These are phyloP conservation scores for Sordaria brevicollis DNA, from an alignment of 495 filamentous ascomycete genomes.

Conservation along the genomic window DNA sequence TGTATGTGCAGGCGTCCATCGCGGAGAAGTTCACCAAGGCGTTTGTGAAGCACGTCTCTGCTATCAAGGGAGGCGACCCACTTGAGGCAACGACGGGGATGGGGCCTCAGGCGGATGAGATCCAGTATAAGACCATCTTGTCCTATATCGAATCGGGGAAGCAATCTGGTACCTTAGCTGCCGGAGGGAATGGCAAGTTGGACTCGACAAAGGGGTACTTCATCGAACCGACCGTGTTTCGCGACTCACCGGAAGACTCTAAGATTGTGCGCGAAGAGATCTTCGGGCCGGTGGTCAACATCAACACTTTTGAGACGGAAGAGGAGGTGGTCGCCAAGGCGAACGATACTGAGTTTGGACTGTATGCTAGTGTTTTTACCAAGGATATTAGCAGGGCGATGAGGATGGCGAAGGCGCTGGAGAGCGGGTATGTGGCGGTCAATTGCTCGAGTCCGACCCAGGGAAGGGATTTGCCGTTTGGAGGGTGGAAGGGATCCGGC, in stretches of 20 bases:
- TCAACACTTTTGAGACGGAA: constrained; percentile 56
- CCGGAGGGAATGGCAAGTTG: constrained; percentile 18
- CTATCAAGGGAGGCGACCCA: constrained; percentile 50
- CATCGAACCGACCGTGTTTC: constrained; percentile 63
- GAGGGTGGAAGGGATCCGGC: constrained; percentile 32
- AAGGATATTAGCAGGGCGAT: constrained; percentile 58
- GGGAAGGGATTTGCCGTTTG: constrained; percentile 31
- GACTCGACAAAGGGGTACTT: constrained; percentile 30
- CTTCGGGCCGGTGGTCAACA: constrained; percentile 61
- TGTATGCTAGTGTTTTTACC: constrained; percentile 68
- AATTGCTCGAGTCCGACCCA: constrained; percentile 31
- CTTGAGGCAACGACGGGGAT: constrained; percentile 53
- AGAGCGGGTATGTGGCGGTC: constrained; percentile 48
- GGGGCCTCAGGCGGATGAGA: constrained; percentile 43
- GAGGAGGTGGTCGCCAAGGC: constrained; percentile 57
- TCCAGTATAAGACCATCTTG: constrained; percentile 25
- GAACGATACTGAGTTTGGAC: constrained; percentile 62
- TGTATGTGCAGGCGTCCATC: constrained; percentile 56
- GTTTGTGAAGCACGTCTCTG: constrained; percentile 47
- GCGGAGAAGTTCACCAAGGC: constrained; percentile 48
- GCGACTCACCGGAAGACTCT: constrained; percentile 54
- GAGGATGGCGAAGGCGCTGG: constrained; percentile 52
- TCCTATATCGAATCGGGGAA: constrained; percentile 27
- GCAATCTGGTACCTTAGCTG: constrained; percentile 15
- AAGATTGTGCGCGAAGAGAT: constrained; percentile 43